Base-by-base conservation (phyloP, 768 basidiomycete species). In the Astraeus odoratus region DNA sequence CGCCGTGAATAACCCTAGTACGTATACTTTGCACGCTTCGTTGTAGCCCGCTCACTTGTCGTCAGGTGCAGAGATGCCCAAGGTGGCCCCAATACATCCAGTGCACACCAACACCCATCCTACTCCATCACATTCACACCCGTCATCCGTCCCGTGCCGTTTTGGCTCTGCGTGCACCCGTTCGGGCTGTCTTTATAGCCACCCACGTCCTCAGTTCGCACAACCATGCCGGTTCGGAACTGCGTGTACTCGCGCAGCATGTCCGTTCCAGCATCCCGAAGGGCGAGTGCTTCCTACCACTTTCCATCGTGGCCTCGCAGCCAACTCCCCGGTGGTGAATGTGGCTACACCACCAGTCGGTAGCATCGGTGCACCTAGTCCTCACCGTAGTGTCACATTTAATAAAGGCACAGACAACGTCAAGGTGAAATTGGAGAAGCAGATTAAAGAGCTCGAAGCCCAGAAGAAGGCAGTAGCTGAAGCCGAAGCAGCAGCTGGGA, bases 201-300 rank as follows among this genome's bases (percentile, higher is more conserved):
- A 90, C 58, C 80, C 87, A 12, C 55, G 69, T 36, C 74, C 64
- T 16, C 71, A 73, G 26, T 69, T 68, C 39, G 58, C 67, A 29
- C 69, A 71, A 54, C 77, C 76, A 23, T 98, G 95, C 65, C 79
- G 85, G 43, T 97, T 89, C 55, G 94, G 90, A 18, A 70, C 85
- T 12, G 76, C 70, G 16, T 98, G 95, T 64, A 96, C 91, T 8
- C 80, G 90, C 44, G 80, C 81, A 26, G 75, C 80, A 51, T 98
- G 95, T 63, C 66, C 80, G n/a, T 99, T 85, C 74, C 80, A 87
- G 51, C 95, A 99, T 59, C 95, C 95, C 0, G 80, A 87, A 46
- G 86, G 85, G 8, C 83, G 89, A 10, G 84, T 86, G 19, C 72
- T 90, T 7, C 88, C 89, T 3, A 72, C 79, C 3, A 69, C 80